These are phyloP conservation scores for Colletotrichum falcatum DNA, from an alignment of 2,329 filamentous ascomycete genomes.

Conservation along the genomic window DNA sequence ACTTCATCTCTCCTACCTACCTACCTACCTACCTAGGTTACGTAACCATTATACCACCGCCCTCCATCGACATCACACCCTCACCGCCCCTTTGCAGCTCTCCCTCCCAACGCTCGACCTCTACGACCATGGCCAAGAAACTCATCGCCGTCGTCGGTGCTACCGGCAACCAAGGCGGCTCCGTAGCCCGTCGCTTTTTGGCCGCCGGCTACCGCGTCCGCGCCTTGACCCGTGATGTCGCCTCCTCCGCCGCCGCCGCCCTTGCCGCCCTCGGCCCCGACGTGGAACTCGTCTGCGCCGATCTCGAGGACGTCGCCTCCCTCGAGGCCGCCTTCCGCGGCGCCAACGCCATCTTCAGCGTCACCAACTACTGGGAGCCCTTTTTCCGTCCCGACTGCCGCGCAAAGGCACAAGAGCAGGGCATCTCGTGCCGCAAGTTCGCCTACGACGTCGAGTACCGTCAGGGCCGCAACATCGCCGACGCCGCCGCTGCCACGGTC, in stretches of 20 bases:
- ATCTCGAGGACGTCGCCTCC: slow-evolving; percentile 56
- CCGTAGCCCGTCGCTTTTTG: slow-evolving; percentile 62
- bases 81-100: neutral
- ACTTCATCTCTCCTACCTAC: neutral
- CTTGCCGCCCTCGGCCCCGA: slow-evolving; percentile 54
- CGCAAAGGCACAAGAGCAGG: slow-evolving; percentile 51
- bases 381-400: slow-evolving; percentile 60
- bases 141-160: slow-evolving; percentile 60
- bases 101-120: neutral
- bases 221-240: slow-evolving; percentile 59
- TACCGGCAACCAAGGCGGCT: slow-evolving; percentile 65
- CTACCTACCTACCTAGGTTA: no score
- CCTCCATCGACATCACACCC: neutral
- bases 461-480: slow-evolving; percentile 67
- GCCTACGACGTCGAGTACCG: slow-evolving; percentile 62
- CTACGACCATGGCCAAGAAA: slow-evolving; percentile 42
- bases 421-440: slow-evolving; percentile 56
- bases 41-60: neutral
- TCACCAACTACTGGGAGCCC: slow-evolving; percentile 67
- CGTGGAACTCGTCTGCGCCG: slow-evolving; percentile 49
- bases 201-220: slow-evolving; percentile 58
- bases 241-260: slow-evolving; percentile 54
- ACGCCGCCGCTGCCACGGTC: slow-evolving; percentile 60
- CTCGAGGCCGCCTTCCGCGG: slow-evolving; percentile 57
- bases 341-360: slow-evolving; percentile 64